Conservation (phyloP, 805 yeast species). For the Tetrapisispora fleetii region DNA sequence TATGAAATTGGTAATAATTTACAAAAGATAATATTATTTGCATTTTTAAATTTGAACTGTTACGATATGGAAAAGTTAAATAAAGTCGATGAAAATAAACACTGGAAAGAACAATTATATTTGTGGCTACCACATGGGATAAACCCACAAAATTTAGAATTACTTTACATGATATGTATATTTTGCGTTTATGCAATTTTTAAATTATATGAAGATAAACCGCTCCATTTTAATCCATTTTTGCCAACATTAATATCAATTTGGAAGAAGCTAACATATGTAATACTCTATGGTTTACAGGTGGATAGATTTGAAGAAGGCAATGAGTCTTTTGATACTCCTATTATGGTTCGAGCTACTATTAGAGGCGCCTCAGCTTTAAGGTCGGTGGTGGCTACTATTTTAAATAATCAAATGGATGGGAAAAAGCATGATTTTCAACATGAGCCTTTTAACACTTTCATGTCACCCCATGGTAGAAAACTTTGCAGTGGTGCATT, state of each 20-base stretch:
- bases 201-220: constrained; percentile 32
- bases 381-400: constrained; percentile 50
- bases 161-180: constrained; percentile 38
- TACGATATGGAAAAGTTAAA: constrained; percentile 18
- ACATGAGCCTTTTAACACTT: constrained; percentile 48
- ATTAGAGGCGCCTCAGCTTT: constrained; percentile 57
- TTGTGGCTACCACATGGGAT: constrained; percentile 29
- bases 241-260: constrained; percentile 43
- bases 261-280: constrained; percentile 59
- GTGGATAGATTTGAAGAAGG: constrained; percentile 44
- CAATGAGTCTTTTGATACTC: constrained; percentile 32
- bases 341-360: constrained; percentile 38
- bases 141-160: constrained; percentile 33
- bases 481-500: constrained; percentile 51
- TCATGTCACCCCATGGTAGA: constrained; percentile 60
- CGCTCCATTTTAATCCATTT: constrained; percentile 47
- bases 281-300: constrained; percentile 51
- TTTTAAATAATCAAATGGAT: constrained; percentile 42
- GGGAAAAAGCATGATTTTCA: constrained; percentile 43
- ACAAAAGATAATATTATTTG: constrained; percentile 19
- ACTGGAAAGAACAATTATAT: constrained; percentile 28
- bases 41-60: constrained; percentile 19
- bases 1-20: constrained; percentile 22
- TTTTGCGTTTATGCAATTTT: constrained; percentile 36
- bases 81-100: constrained; percentile 14